These are phyloP conservation scores for Mortierella sp. DNA, from an alignment of 371 early-diverging fungal species.

Conservation along the genomic window DNA sequence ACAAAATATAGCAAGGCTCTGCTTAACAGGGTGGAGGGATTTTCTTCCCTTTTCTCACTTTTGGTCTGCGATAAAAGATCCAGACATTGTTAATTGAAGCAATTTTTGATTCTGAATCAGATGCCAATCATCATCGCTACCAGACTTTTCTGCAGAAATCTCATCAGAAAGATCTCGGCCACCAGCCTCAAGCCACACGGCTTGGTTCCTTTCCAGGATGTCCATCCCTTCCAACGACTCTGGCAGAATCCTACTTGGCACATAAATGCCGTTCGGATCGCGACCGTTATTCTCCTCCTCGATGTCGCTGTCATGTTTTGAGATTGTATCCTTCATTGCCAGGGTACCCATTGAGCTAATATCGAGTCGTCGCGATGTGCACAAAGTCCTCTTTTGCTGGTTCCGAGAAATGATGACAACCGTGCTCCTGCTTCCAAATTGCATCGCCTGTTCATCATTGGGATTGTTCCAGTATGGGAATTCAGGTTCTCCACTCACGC, in stretches of 20 bases:
- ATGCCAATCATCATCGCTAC: slow-evolving; percentile 24
- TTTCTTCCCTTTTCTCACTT: too few species aligned
- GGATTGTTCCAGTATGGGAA: slow-evolving; percentile 4
- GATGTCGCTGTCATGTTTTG: not conserved
- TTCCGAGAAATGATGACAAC: slow-evolving; percentile 18
- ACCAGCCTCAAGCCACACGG: slow-evolving; percentile 37
- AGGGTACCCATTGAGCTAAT: not conserved
- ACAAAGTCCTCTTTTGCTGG: slow-evolving; percentile 2
- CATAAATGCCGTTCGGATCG: slow-evolving; percentile 4
- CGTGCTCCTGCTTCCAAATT: slow-evolving; percentile 7
- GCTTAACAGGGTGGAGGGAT: too few species aligned
- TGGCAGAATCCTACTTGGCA: slow-evolving; percentile 24
- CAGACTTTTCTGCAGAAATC: not conserved
- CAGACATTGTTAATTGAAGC: slow-evolving; percentile 18
- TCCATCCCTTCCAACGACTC: slow-evolving; percentile 36
- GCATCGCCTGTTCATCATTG: slow-evolving; percentile 7
- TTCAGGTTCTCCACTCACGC: not conserved
- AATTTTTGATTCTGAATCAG: slow-evolving; percentile 41
- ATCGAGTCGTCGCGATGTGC: not conserved
- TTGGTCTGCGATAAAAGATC: not conserved
- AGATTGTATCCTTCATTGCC: not conserved
- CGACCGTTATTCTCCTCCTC: not conserved
- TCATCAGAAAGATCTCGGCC: slow-evolving; percentile 26
- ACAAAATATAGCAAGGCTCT: too few species aligned
- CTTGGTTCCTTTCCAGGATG: slow-evolving; percentile 37